Base-by-base conservation (phyloP, 441 rosid genomes). In the Jatropha podagrica region DNA sequence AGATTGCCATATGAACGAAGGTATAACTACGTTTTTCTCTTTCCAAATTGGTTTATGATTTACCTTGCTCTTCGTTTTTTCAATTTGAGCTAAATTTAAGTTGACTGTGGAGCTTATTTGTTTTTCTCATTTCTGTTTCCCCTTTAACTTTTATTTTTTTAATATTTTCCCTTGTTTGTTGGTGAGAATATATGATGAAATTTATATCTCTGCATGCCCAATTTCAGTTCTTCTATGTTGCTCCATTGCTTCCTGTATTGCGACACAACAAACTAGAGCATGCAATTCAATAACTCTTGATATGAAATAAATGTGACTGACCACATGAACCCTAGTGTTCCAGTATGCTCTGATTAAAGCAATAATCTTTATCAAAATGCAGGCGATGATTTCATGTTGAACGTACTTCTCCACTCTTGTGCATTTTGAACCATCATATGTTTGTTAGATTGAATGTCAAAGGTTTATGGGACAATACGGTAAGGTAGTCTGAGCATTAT, bases 401-500 rank as follows among this genome's bases (percentile, higher is more conserved):
- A 2, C 15, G 13, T 32, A 27, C 32, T 60, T 20, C 18, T 11
- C 2, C 27, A 2, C 2, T 7, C 26, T 51, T 49, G 40, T 20
- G 15, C 13, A 12, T 32, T 48, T 17, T 68, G 5, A 13, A 3
- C 71, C 2, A 15, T 42, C 23, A 6, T 66, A 15, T 23, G 18
- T 23, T 48, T 44, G 12, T 17, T 67, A 20, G 48, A 27, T 42
- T 66, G 18, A 65, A 71, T 73, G 8, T 74, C 64, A 55, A 56
- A 15, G 80, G 52, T 69, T 59, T 65, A 18, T 42, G 46, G 46
- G 7, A 42, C 9, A 69, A 76, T 23, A 26, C 54, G 40, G 11
- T 23, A 15, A 32, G 20, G 69, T 65, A 55, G 41, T 76, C 79
- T 83, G 74, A 83, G 42, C 71, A 69, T 46, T 73, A 37, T 41